A percentile compares a stretch with the other conserved stretches of the same genome.
phyloP scores from a whole-genome alignment of 805 yeast genomes.

The Yarrowia osloensis region DNA sequence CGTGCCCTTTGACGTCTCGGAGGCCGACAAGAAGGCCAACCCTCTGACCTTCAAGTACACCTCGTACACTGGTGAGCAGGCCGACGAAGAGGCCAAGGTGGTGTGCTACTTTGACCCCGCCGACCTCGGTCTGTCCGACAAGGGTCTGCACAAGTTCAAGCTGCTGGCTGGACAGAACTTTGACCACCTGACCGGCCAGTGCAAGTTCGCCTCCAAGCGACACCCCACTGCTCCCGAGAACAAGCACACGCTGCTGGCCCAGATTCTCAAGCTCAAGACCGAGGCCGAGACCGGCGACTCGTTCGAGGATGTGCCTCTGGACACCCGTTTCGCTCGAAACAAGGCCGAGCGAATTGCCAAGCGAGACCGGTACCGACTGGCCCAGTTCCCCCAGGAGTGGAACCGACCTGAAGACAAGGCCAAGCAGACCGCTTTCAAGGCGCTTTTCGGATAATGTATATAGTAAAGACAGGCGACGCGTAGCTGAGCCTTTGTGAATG shows the following conservation, averaged over 20 bases:
- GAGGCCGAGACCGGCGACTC: constrained; percentile 68
- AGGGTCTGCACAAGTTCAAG: constrained; percentile 70
- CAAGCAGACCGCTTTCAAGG: constrained; percentile 16
- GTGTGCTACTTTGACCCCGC: constrained; percentile 55
- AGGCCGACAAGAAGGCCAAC: constrained; percentile 33
- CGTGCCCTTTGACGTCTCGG: constrained; percentile 52
- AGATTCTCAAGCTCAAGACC: constrained; percentile 58
- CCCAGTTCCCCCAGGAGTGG: constrained; percentile 63
- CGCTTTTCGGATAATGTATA: constrained; percentile 24
- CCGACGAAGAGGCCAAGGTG: constrained; percentile 72
- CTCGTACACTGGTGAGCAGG: constrained; percentile 69
- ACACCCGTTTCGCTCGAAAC: constrained; percentile 64
- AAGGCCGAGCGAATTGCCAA: constrained; percentile 42
- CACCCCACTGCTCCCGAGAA: constrained; percentile 84
- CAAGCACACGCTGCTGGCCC: constrained; percentile 67
- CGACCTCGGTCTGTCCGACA: constrained; percentile 47
- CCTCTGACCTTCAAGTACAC: constrained; percentile 65
- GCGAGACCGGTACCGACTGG: constrained; percentile 16
- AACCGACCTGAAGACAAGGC: constrained; percentile 22
- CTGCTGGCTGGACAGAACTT: constrained; percentile 78
- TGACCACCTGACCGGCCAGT: constrained; percentile 57
- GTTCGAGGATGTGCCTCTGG: constrained; percentile 79
- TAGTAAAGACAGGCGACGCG: background rate
- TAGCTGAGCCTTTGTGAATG: too few relatives aligned
- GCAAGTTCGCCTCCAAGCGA: constrained; percentile 65